Conservation (phyloP, 768 basidiomycete genomes). For the Naganishia vaughanmartiniae region DNA sequence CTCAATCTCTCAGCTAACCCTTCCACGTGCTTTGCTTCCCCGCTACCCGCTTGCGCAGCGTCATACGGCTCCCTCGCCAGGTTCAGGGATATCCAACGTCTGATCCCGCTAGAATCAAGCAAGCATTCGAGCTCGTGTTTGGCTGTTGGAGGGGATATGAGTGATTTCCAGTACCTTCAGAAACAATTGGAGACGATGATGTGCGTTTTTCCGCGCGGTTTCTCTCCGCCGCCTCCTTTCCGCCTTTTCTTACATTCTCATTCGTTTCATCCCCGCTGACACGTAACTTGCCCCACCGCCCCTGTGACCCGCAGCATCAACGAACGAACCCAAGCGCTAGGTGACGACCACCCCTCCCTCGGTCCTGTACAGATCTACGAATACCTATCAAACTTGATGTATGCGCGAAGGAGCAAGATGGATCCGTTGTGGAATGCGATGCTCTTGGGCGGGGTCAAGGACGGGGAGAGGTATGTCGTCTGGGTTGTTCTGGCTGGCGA, state of each 20-base stretch:
- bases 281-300: not conserved
- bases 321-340: constrained; percentile 59
- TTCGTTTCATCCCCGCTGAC: constrained; percentile 36
- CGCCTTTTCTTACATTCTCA: not conserved
- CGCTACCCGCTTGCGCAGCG: constrained; percentile 56
- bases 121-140: constrained; percentile 51
- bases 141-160: constrained; percentile 94
- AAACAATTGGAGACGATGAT: constrained; percentile 71
- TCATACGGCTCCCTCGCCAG: constrained; percentile 96
- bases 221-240: not conserved
- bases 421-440: constrained; percentile 94
- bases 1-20: too few relatives aligned
- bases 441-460: constrained; percentile 85
- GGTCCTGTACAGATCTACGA: constrained; percentile 89
- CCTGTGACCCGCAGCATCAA: constrained; percentile 52
- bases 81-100: constrained; percentile 88
- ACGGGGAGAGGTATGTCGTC: constrained; percentile 68
- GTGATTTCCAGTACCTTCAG: constrained; percentile 93
- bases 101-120: constrained; percentile 59
- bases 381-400: constrained; percentile 86
- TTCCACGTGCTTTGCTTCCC: not conserved
- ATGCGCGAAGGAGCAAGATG: constrained; percentile 78
- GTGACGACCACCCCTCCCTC: constrained; percentile 76
- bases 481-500: not conserved
- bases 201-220: constrained; percentile 39